Base-by-base conservation (phyloP, 2,329 filamentous ascomycete species). In the Pseudogymnoascus sp. region DNA sequence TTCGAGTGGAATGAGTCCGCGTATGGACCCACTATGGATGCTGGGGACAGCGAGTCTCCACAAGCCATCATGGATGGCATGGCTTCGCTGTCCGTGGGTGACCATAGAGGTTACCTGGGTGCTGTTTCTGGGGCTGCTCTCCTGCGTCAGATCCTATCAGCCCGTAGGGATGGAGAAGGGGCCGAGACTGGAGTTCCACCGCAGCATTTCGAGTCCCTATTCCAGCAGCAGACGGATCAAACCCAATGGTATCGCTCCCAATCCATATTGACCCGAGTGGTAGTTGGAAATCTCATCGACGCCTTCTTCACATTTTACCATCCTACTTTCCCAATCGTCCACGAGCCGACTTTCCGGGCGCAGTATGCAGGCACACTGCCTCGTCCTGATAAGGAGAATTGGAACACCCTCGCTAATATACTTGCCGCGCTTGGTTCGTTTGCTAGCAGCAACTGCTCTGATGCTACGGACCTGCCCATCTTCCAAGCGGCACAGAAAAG, bases 251-350 rank as follows among this genome's bases (percentile, higher is more conserved):
- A 38, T 60, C 59, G 59, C 19, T 60, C 59, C 3, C 59, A 60
- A 38, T 38, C 59, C 22, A 60, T 60, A 43, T 19, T 60, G 24
- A 60, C 59, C 22, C 19, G 38, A 28, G 59, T 60, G 11, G 59
- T 43, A n/a, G 59, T 60, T 22, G 69, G 71, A 61, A 65, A 67
- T 76, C 41, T 56, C 8, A 56, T 56, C 28, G 75, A 77, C 62
- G 72, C 74, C 0, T 82, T 79, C 66, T 81, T 81, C 65, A 67
- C 69, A 6, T 66, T 74, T 14, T 79, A 77, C 65, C 77, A 81
- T 66, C 65, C 75, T 8, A 75, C 73, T 37, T 81, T 80, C 62
- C 79, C 79, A 0, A 73, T 81, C 22, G 68, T 81, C 3, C 78
- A 81, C 64, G 77, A 79, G 61, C 71, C 75, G 6, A 76, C 74